phyloP scores from a whole-genome alignment of 176 grass and related monocot species.

The Areca catechu region DNA sequence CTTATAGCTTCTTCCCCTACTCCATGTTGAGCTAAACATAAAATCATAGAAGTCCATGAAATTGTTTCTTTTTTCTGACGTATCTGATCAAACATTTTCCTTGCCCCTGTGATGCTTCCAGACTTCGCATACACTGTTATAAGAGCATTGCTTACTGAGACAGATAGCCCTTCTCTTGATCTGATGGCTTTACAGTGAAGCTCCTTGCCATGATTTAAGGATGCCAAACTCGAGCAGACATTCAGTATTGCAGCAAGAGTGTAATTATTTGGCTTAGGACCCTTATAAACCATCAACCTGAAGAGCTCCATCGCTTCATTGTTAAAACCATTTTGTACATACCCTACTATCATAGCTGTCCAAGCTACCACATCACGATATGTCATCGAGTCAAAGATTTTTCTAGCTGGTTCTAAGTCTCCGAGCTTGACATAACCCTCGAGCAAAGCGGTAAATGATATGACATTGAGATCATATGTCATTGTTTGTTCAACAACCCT shows the following conservation, averaged over 20 bases:
- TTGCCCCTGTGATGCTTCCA: constrained; percentile 51
- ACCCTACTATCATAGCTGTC: constrained; percentile 94
- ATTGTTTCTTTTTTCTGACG: constrained; percentile 38
- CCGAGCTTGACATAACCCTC: constrained; percentile 85
- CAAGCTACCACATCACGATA: constrained; percentile 76
- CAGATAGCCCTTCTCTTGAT: constrained; percentile 36
- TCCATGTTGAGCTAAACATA: constrained; percentile 78
- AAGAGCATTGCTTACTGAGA: constrained; percentile 66
- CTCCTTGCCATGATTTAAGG: constrained; percentile 73
- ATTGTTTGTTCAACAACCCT: constrained; percentile 37
- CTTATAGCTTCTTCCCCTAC: constrained; percentile 48
- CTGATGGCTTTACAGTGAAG: constrained; percentile 74
- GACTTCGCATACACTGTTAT: constrained; percentile 69
- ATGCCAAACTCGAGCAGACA: constrained; percentile 50
- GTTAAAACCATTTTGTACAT: constrained; percentile 74
- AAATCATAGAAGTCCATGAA: constrained; percentile 91
- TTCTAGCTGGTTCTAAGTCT: constrained; percentile 41
- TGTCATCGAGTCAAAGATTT: constrained; percentile 68
- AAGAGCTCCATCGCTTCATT: constrained; percentile 66
- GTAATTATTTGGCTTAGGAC: constrained; percentile 69
- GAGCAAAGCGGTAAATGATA: constrained; percentile 85
- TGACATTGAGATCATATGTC: constrained; percentile 50
- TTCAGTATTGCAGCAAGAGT: constrained; percentile 71
- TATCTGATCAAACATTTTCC: constrained; percentile 50
- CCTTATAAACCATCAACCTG: constrained; percentile 49